These are phyloP conservation scores for Carpinus fangiana DNA, from an alignment of 306 rosid genomes.

Conservation along the genomic window DNA sequence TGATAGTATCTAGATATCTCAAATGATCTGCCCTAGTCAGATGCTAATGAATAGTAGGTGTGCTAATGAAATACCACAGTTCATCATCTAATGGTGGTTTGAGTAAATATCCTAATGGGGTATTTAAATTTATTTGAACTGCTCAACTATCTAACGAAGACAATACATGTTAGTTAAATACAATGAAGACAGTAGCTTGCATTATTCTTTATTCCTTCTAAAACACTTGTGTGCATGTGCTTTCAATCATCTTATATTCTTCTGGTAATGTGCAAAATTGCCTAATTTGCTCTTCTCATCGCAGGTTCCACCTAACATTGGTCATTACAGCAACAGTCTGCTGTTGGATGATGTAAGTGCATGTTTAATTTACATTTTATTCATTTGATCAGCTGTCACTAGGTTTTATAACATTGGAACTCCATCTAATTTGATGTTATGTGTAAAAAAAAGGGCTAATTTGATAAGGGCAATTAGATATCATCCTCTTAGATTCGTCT, in stretches of 20 bases:
- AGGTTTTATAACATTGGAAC: background rate
- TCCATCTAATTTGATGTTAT: background rate
- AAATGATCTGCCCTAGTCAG: background rate
- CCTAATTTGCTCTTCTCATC: conserved; percentile 26
- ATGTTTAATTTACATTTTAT: conserved; percentile 12
- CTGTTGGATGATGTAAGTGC: conserved; percentile 95
- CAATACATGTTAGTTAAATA: background rate
- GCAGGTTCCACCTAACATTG: conserved; percentile 87
- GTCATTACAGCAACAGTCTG: conserved; percentile 84
- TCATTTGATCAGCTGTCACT: background rate
- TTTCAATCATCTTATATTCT: background rate
- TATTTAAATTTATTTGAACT: conserved; percentile 13
- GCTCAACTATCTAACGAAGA: background rate
- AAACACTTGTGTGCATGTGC: background rate
- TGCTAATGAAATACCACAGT: background rate
- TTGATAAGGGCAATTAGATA: background rate
- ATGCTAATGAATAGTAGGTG: background rate
- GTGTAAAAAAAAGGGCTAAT: background rate
- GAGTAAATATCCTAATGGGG: background rate
- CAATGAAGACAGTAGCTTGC: too few species aligned
- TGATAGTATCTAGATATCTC: background rate
- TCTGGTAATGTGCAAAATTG: conserved; percentile 13
- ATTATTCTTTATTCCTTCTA: background rate
- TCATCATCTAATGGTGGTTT: conserved; percentile 19
- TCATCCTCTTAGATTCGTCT: background rate